Evolutionary conservation across 768 basidiomycete genomes (phyloP).

Genomic region (Rhodotorula diobovata): DNA sequence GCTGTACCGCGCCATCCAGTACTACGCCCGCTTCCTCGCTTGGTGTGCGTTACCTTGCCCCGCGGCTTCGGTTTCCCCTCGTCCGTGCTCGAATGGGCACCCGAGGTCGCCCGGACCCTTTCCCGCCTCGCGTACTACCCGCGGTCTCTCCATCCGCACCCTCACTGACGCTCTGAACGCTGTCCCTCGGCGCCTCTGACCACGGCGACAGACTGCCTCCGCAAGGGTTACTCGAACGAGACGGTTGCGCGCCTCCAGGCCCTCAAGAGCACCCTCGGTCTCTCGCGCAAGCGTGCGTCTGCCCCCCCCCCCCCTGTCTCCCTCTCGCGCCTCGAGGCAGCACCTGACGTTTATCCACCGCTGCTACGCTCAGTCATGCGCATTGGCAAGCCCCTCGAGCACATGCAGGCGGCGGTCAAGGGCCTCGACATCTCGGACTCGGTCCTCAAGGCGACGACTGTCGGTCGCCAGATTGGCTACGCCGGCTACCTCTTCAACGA

Average conservation of each 20-base stretch:
- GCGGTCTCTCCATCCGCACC: no score
- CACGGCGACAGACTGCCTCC: constrained; percentile 50
- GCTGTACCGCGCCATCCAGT: constrained; percentile 88
- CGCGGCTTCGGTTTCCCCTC: no score
- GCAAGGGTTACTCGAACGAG: constrained; percentile 60
- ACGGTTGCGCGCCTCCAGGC: constrained; percentile 74
- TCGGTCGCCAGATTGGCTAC: constrained; percentile 80
- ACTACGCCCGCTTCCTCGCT: constrained; percentile 79
- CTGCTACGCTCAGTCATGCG: constrained; percentile 65
- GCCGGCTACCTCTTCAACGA: constrained; percentile 82
- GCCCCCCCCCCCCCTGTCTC: background rate
- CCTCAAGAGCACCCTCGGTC: constrained; percentile 77
- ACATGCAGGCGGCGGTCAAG: constrained; percentile 81
- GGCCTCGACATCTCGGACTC: constrained; percentile 52
- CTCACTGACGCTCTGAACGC: no score
- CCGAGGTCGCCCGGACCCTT: no score
- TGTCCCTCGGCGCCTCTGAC: no score
- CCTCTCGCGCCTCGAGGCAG: background rate
- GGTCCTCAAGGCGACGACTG: constrained; percentile 68
- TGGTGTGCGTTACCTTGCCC: constrained; percentile 54
- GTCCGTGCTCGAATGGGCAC: no score
- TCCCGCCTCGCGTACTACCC: no score
- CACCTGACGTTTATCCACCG: background rate
- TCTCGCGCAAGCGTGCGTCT: constrained; percentile 72
- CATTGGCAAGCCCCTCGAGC: constrained; percentile 87